phyloP scores from a whole-genome alignment of 2,329 filamentous ascomycete species.

The Pseudogymnoascus sp. region DNA sequence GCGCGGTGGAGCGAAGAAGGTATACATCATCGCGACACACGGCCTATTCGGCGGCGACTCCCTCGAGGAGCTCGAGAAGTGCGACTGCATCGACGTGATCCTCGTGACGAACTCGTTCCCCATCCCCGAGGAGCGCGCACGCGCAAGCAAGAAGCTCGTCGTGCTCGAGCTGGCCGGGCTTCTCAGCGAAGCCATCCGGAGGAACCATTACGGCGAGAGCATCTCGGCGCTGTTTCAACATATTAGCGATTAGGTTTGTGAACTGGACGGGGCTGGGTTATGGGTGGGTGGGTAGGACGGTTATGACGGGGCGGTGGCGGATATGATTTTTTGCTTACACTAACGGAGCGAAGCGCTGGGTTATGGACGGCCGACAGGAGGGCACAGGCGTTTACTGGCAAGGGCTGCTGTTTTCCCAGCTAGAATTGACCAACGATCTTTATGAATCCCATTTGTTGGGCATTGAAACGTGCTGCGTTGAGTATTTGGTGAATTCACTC shows the following conservation, averaged over 20 bases:
- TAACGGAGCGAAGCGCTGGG: slow-evolving; percentile 2
- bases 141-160: slow-evolving; percentile 72
- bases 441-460: not conserved
- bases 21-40: slow-evolving; percentile 97
- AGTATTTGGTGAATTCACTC: slow-evolving; percentile 6
- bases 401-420: not conserved
- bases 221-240: slow-evolving; percentile 40
- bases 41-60: slow-evolving; percentile 88
- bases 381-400: slow-evolving; percentile 7
- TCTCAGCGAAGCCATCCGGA: slow-evolving; percentile 83
- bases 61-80: slow-evolving; percentile 81
- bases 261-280: not conserved
- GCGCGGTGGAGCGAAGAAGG: slow-evolving; percentile 80
- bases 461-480: slow-evolving; percentile 25
- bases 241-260: slow-evolving; percentile 10
- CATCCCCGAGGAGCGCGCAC: slow-evolving; percentile 66
- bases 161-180: slow-evolving; percentile 84
- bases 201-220: slow-evolving; percentile 93
- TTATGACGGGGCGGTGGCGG: not conserved
- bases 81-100: slow-evolving; percentile 88
- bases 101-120: slow-evolving; percentile 97
- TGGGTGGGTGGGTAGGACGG: not conserved
- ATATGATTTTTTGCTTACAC: slow-evolving; percentile 1
- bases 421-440: slow-evolving; percentile 8
- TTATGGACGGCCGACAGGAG: not conserved